These are phyloP conservation scores for Botrytis paeoniae DNA, from an alignment of 2,329 filamentous ascomycete species.

Conservation along the genomic window DNA sequence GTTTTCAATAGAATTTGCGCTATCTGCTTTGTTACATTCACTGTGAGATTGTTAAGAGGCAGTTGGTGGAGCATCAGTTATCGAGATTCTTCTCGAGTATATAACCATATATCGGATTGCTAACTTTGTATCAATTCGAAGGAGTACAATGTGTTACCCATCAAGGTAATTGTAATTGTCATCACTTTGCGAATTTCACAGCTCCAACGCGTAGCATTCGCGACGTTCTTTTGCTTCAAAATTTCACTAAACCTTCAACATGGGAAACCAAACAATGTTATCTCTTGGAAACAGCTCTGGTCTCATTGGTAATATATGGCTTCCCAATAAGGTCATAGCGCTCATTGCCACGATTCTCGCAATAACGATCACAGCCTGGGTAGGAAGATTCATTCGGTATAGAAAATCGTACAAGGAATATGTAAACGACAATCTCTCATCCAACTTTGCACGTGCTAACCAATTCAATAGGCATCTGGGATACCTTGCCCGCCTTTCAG, in stretches of 20 bases:
- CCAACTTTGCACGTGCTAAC: not conserved
- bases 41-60: not conserved
- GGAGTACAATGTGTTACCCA: not conserved
- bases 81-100: not conserved
- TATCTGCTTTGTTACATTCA: too few species aligned
- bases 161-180: not conserved
- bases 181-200: not conserved
- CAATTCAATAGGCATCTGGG: not conserved
- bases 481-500: slow-evolving; percentile 17
- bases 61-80: not conserved
- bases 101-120: not conserved
- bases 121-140: not conserved
- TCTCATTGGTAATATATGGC: not conserved
- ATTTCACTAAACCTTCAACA: not conserved
- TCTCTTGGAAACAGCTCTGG: too few species aligned
- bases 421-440: not conserved
- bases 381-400: not conserved
- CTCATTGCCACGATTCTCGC: not conserved
- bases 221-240: not conserved
- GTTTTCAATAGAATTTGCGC: too few species aligned
- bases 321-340: not conserved
- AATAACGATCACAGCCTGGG: not conserved
- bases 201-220: not conserved
- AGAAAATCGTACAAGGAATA: slow-evolving; percentile 11
- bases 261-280: not conserved